Conservation (phyloP, 768 basidiomycete species). For the Kwoniella sp. region DNA sequence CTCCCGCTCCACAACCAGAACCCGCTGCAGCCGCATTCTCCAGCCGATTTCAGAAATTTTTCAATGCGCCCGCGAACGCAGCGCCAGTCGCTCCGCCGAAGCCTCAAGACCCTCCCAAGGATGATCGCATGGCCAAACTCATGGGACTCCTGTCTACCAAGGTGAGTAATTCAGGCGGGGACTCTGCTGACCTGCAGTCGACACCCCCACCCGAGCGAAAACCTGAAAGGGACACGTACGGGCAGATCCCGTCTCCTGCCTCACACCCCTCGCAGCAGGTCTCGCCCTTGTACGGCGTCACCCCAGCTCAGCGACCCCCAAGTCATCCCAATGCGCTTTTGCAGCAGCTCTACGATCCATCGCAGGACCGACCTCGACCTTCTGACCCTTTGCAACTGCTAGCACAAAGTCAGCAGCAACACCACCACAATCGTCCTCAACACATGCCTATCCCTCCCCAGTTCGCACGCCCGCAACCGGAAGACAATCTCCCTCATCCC, state of each 20-base stretch:
- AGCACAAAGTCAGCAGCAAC: not conserved
- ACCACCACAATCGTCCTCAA: not conserved
- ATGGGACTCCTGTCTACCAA: slow-evolving; percentile 26
- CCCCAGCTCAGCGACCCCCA: not conserved
- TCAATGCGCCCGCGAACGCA: slow-evolving; percentile 12
- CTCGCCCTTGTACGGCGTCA: too few relatives aligned
- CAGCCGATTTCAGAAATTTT: slow-evolving; percentile 43
- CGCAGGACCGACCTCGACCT: slow-evolving; percentile 6
- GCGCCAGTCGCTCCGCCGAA: not conserved
- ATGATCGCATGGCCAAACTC: slow-evolving; percentile 28
- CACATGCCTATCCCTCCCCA: slow-evolving; percentile 13
- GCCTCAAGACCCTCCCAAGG: not conserved
- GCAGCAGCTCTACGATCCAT: slow-evolving; percentile 13
- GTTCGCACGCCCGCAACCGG: slow-evolving; percentile 5
- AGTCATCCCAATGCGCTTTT: slow-evolving; percentile 11
- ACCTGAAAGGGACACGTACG: too few relatives aligned
- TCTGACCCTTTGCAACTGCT: slow-evolving; percentile 21
- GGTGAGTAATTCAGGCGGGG: slow-evolving; percentile 4
- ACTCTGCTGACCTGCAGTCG: not conserved
- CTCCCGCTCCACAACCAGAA: not conserved
- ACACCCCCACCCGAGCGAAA: not conserved
- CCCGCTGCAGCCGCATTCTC: slow-evolving; percentile 9
- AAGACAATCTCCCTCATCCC: not conserved
- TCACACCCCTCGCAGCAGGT: too few relatives aligned
- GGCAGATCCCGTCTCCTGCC: not conserved